phyloP scores from a whole-genome alignment of 176 grass and related monocot species.

The Musa itinerans region DNA sequence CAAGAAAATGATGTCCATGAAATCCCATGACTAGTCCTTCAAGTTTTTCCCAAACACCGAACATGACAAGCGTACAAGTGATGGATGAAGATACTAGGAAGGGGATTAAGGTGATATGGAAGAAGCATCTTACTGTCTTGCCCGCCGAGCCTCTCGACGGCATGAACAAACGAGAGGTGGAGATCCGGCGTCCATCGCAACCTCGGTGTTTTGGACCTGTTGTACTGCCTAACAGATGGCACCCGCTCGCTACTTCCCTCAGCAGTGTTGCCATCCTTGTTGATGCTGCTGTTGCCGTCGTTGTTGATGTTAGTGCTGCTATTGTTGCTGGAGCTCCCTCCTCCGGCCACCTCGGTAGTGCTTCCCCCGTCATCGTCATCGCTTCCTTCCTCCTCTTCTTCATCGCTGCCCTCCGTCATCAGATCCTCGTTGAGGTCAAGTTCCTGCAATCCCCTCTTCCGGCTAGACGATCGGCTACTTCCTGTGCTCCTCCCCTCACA shows the following conservation, averaged over 20 bases:
- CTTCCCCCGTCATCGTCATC: conserved; percentile 30
- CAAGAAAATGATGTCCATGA: too few relatives aligned
- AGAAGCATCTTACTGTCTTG: conserved; percentile 64
- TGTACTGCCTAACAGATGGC: conserved; percentile 68
- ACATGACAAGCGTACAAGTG: too few relatives aligned
- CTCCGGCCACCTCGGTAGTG: conserved; percentile 31
- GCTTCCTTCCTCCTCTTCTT: conserved; percentile 40
- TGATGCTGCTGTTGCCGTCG: conserved; percentile 5
- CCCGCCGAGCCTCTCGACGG: conserved; percentile 78
- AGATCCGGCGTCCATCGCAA: conserved; percentile 92
- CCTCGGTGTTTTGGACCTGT: conserved; percentile 69
- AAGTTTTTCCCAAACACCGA: too few relatives aligned
- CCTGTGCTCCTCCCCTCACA: conserved; percentile 1
- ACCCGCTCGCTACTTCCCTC: conserved; percentile 31
- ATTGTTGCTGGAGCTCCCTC: conserved; percentile 48
- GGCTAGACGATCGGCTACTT: neutral
- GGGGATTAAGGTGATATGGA: too few relatives aligned
- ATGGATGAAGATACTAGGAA: too few relatives aligned
- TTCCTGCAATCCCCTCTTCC: conserved; percentile 5
- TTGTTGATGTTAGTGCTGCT: conserved; percentile 33
- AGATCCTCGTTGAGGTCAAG: conserved; percentile 68
- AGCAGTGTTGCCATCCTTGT: conserved; percentile 3
- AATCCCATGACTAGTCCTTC: too few relatives aligned
- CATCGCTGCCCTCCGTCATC: conserved; percentile 13
- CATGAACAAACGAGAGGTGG: conserved; percentile 81